Evolutionary conservation across 768 basidiomycete species (phyloP), one percentile per base, ranked within the genome.

Genomic region (Xanthoconium stramineum): DNA sequence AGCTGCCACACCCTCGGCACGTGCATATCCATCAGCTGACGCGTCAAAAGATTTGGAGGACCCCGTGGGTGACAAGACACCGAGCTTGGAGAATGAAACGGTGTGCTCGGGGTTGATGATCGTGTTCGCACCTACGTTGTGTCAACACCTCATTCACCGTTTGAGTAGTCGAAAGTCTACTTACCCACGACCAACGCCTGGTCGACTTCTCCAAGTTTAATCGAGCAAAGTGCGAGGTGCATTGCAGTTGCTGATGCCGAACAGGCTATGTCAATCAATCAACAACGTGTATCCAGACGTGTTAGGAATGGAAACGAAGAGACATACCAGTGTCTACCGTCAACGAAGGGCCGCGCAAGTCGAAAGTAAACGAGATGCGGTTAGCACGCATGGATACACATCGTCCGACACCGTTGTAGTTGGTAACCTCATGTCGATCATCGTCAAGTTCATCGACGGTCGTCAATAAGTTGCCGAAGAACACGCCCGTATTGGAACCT

Each of bases 201-300:
- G 29, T 79, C 74, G 33, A 80, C 74, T 40, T 82, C 81, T 1
- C 78, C 79, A 33, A 62, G 65, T 20, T 66, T 66, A 6, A 82
- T 66, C 0, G 78, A 74, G 32, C 76, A 75, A 2, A 80, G 69
- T 3, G 77, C 81, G 17, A 82, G 71, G 64, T 83, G 80, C 45
- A 78, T 67, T 3, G 78, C 78, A 6, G 71, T 75, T n/a, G 77
- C 63, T 15, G 71, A 73, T 19, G 79, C 81, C 36, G 78, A 80
- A 58, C 81, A 82, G 8, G 66, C 66, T 67, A 38, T 47, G 37
- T 13, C 9, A 40, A 29, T 39, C 15, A 19, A 28, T 45, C 37
- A 12, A n/a, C 2, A 13, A 8, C 5, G 15, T 20, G 9, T 47
- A 3, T 1, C 33, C 17, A 9, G 19, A 20, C 9, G 5, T 3